Evolutionary conservation across 2,329 filamentous ascomycete genomes (phyloP), one percentile per base, ranked within the genome.

Genomic region (Cylindrodendrum hubeiense): DNA sequence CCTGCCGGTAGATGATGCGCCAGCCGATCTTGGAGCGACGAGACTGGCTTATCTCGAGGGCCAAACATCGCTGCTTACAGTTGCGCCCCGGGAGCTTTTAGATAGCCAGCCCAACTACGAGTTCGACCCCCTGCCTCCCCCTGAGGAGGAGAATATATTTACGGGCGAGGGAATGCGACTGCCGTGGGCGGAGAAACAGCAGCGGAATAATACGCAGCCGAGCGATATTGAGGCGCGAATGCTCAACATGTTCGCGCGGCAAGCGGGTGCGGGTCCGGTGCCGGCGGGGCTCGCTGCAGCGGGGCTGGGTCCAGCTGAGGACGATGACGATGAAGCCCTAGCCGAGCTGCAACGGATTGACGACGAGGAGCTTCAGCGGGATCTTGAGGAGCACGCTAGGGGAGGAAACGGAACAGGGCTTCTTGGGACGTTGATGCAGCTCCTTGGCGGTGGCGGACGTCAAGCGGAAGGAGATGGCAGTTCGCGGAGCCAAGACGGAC

Each of bases 61-160:
- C 69, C 89, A 90, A 3, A 91, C 91, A 1, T 81, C 85, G 1
- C 85, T 97, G 22, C 91, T 95, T 71, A 85, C 88, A 0, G 82
- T 92, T 41, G 85, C 96, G 7, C 93, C 94, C 1, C 84, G 85
- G 1, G 80, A 82, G 9, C 86, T 93, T 71, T 89, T 94, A 12
- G 84, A 86, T 19, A 82, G 85, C 34, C 84, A 89, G 50, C 90
- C 90, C 3, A 94, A 89, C 71, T 89, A 92, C 67, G 89, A 93
- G 19, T 96, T 93, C 22, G 95, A 97, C 75, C 94, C 94, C 2
- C 81, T 97, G 15, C 93, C 94, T 21, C 95, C 94, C 2, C 79
- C 85, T 0, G 80, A 87, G 39, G 79, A 81, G 17, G 80, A 85
- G 9, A 89, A 89, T 44, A 71, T 73, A 22, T 73, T 73, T n/a